Percentiles rank a stretch among this genome's conserved stretches.
Evolutionary conservation across 192 early-diverging fungal genomes (phyloP).

Genomic region (Pilobolus umbonatus): DNA sequence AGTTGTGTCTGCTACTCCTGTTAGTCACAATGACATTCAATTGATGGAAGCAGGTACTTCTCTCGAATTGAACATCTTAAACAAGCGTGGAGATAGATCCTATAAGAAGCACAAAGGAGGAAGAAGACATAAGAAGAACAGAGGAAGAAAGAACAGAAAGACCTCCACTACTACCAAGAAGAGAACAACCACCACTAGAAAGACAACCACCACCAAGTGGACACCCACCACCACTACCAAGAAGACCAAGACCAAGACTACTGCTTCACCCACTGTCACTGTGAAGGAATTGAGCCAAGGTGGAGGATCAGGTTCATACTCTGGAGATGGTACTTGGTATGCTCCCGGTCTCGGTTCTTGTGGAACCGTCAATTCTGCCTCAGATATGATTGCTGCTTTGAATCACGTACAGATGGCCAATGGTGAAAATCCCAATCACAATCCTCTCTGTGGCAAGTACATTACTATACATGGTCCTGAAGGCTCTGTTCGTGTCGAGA

Average conservation of each 20-base stretch:
- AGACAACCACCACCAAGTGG: neutral
- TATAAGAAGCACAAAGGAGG: too few species aligned
- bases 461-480: constrained; percentile 32
- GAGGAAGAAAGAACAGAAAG: neutral
- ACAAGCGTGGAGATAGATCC: neutral
- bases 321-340: constrained; percentile 27
- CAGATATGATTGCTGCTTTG: constrained; percentile 22
- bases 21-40: neutral
- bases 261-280: neutral
- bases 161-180: neutral
- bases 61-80: neutral
- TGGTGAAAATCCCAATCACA: constrained; percentile 27
- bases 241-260: neutral
- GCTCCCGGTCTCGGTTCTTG: constrained; percentile 20
- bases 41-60: too few species aligned
- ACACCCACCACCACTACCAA: constrained; percentile 13
- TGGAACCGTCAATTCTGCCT: constrained; percentile 8
- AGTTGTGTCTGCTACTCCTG: constrained; percentile 5
- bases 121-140: neutral
- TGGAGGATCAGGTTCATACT: neutral
- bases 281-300: neutral
- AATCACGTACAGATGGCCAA: constrained; percentile 17
- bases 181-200: neutral
- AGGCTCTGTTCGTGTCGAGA: constrained; percentile 25
- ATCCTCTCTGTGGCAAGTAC: constrained; percentile 21